A percentile compares a stretch with the other conserved stretches of the same genome.
These are phyloP conservation scores for Coprinellus aureogranulatus DNA, from an alignment of 768 basidiomycete species.

Conservation along the genomic window DNA sequence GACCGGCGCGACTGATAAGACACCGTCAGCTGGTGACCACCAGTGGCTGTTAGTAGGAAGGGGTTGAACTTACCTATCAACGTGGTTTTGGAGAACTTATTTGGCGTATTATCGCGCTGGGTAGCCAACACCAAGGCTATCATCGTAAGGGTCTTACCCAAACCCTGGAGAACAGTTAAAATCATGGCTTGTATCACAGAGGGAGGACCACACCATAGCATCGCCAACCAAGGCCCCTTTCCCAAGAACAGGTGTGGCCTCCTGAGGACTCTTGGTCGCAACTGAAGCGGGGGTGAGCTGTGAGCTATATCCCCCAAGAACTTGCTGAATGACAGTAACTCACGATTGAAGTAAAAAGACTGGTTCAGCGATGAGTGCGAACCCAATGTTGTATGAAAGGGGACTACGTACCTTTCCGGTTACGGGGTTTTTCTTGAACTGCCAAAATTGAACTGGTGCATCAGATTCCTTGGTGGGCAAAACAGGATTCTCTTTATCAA, in stretches of 20 bases:
- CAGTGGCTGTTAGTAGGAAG: not conserved
- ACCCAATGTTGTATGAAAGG: no score
- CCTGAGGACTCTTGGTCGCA: conserved; percentile 79
- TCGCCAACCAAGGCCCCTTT: conserved; percentile 88
- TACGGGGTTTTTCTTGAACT: conserved; percentile 51
- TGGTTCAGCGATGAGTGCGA: no score
- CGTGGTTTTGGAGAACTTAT: conserved; percentile 59
- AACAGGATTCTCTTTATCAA: conserved; percentile 73
- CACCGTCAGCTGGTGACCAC: not conserved
- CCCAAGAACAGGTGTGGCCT: conserved; percentile 61
- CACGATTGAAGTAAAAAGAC: conserved; percentile 70
- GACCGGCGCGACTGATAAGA: conserved; percentile 65
- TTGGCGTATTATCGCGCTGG: conserved; percentile 54
- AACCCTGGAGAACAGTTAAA: conserved; percentile 35
- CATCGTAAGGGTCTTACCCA: conserved; percentile 88
- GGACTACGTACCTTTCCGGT: conserved; percentile 42
- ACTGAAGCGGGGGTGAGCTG: conserved; percentile 36
- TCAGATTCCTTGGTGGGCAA: conserved; percentile 67
- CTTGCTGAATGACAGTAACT: no score
- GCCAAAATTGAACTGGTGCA: conserved; percentile 88
- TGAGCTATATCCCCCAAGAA: not conserved
- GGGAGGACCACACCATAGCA: conserved; percentile 62
- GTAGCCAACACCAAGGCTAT: conserved; percentile 79
- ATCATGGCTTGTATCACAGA: not conserved
- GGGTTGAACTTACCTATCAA: conserved; percentile 61